Evolutionary conservation across 2,329 filamentous ascomycete species (phyloP), one percentile per base, ranked within the genome.

Genomic region (Pseudofabraea citricarpa): DNA sequence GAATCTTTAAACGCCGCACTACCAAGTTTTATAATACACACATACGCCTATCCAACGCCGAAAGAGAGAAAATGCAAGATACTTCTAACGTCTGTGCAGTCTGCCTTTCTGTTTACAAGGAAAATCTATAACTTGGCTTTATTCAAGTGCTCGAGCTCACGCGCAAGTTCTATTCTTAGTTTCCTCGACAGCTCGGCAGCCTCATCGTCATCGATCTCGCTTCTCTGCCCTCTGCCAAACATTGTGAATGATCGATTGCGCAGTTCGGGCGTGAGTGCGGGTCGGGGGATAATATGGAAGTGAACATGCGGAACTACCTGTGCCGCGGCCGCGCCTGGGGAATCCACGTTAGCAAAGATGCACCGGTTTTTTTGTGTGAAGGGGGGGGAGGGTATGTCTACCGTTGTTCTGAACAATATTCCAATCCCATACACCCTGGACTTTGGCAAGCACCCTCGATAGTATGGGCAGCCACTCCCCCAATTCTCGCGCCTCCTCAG

Each of bases 381-480:
- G 4, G 26, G 32, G 32, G 32, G 18, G 21, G 19, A 38, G 45
- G 31, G 26, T 18, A 48, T 12, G 23, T 20, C 15, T 55, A 78
- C 77, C 89, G 56, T 96, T 97, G 63, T 97, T 97, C 70, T 97
- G 91, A 43, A 97, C 88, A 22, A 97, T 81, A 64, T 98, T 98
- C 85, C 91, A 97, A 67, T 96, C 90, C 40, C 73, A 73, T 2
- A 88, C 78, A 8, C 83, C 85, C 2, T 83, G 87, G 1, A 81
- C 79, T 40, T 72, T 73, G 23, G 81, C 75, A 27, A 95, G 73
- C 0, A 87, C 86, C 16, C 78, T 71, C 15, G 85, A 87, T 2
- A 96, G 69, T 3, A 91, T 64, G 24, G 87, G 81, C 21, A 95
- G 75, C 70, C 74, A 78, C 47, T 64, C 62, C 56, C 87, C 81